These are phyloP conservation scores for Aurifilum marmelostoma DNA, from an alignment of 2,329 filamentous ascomycete genomes.

Conservation along the genomic window DNA sequence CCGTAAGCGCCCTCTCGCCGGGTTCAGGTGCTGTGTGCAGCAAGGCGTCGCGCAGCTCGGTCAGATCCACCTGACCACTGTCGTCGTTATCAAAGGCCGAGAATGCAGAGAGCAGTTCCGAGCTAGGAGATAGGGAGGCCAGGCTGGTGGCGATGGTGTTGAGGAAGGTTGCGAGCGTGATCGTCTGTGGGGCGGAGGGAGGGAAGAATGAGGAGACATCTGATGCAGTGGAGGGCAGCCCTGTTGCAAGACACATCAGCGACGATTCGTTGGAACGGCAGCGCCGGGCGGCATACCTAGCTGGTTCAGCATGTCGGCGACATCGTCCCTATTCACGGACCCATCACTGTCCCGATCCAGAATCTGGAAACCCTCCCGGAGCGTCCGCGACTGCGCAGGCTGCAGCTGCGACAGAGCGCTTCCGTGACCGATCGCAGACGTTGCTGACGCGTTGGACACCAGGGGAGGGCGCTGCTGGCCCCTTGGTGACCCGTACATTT, in stretches of 20 bases:
- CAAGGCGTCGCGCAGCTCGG: constrained; percentile 80
- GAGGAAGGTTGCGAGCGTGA: constrained; percentile 84
- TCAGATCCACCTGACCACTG: constrained; percentile 86
- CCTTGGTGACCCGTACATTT: constrained; percentile 45
- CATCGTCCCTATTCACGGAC: constrained; percentile 77
- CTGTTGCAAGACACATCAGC: constrained; percentile 44
- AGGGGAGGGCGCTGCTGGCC: constrained; percentile 39
- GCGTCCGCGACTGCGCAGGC: constrained; percentile 78
- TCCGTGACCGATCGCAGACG: constrained; percentile 46
- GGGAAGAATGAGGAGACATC: constrained; percentile 85
- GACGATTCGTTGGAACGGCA: neutral
- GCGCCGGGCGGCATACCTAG: constrained; percentile 63
- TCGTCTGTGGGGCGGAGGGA: constrained; percentile 68
- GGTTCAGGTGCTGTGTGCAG: constrained; percentile 79
- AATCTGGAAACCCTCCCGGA: constrained; percentile 92
- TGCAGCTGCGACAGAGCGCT: constrained; percentile 74
- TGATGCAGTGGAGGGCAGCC: constrained; percentile 71
- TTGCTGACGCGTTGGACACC: constrained; percentile 39
- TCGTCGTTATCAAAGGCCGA: constrained; percentile 96
- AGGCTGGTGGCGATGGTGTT: constrained; percentile 78
- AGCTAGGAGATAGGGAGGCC: constrained; percentile 72
- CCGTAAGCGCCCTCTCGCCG: constrained; percentile 66
- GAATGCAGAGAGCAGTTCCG: constrained; percentile 86
- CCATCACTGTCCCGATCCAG: constrained; percentile 89
- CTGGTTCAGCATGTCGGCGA: constrained; percentile 85